Percentiles rank a stretch among this genome's conserved stretches.
phyloP scores from a whole-genome alignment of 768 basidiomycete genomes.

The Auricularia sp. region DNA sequence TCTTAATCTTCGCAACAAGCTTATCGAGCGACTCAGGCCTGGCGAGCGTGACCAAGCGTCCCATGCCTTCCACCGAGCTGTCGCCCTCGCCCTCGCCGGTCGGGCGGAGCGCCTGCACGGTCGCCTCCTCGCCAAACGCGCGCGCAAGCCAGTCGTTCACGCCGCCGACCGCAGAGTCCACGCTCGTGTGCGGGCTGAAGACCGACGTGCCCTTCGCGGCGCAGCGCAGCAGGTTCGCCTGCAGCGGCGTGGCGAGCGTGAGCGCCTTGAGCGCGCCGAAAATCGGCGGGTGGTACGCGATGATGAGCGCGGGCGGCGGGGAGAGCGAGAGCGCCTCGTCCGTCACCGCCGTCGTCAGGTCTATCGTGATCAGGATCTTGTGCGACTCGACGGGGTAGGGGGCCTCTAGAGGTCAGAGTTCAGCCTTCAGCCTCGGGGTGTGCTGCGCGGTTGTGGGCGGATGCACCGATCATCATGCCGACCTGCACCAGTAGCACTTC shows the following conservation, averaged over 20 bases:
- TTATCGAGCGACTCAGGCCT: slow-evolving; percentile 49
- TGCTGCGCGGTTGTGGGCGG: slow-evolving; percentile 5
- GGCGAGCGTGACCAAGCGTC: slow-evolving; percentile 55
- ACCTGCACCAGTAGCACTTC: slow-evolving; percentile 33
- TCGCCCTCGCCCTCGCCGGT: slow-evolving; percentile 21
- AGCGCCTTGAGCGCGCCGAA: slow-evolving; percentile 67
- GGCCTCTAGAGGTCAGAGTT: slow-evolving; percentile 20
- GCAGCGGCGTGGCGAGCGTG: slow-evolving; percentile 69
- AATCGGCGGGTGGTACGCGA: slow-evolving; percentile 81
- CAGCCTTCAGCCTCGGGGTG: neutral
- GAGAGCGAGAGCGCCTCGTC: slow-evolving; percentile 47
- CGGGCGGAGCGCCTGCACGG: slow-evolving; percentile 31
- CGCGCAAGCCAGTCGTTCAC: slow-evolving; percentile 84
- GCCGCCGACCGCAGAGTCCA: slow-evolving; percentile 77
- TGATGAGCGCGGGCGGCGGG: slow-evolving; percentile 51
- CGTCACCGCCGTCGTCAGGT: slow-evolving; percentile 59
- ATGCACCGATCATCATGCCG: slow-evolving; percentile 60
- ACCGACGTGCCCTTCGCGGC: slow-evolving; percentile 77
- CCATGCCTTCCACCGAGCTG: slow-evolving; percentile 34
- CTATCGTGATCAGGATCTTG: slow-evolving; percentile 33
- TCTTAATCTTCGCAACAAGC: slow-evolving; percentile 60
- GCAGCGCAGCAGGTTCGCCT: slow-evolving; percentile 69
- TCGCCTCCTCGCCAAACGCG: slow-evolving; percentile 30
- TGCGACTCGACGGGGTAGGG: slow-evolving; percentile 22
- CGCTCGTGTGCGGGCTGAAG: slow-evolving; percentile 79